Evolutionary conservation across 2,329 filamentous ascomycete species (phyloP), one percentile per base, ranked within the genome.

Genomic region (Myriosclerotinia scirpicola): DNA sequence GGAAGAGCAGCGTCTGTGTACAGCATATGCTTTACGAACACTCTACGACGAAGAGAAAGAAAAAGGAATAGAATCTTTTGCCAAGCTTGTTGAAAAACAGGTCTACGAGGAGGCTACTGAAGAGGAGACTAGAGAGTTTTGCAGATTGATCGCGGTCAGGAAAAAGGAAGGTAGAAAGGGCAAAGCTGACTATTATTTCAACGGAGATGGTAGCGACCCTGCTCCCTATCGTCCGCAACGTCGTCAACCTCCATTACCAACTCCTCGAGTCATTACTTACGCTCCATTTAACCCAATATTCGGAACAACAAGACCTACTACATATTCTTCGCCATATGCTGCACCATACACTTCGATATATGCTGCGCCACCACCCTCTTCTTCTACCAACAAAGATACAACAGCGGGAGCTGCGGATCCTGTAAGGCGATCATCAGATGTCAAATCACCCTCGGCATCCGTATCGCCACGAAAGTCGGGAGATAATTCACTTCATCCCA

Each of bases 11-110:
- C 83, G 84, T 67, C 88, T 85, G 74, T 84, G 85, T 64, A 88
- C 86, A 11, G 87, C 86, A 2, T 88, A 82, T 79, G 85, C 86
- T 53, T 79, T 89, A 67, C 81, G 85, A 64, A 82, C 81, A 17
- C 79, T 88, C 68, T 88, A 86, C 75, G 85, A 88, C 70, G 84
- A 88, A 73, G 81, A 83, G 68, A 79, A 80, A 54, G 75, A 78
- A 50, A 80, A 87, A 34, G 30, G 30, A 34, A 5, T 6, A 34
- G 30, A 34, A 5, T 34, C 30, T 70, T 76, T 80, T 20, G 78
- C 88, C 67, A 77, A 79, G 69, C 82, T 88, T 80, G 77, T 88
- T 55, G 83, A 86, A 75, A 81, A 84, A 68, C 80, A 88, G 54
- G 87, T 83, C 75, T 79, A 80, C 70, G 84, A 87, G 46, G 61